These are phyloP conservation scores for Fusarium brachygibbosum DNA, from an alignment of 2,329 filamentous ascomycete genomes.

Conservation along the genomic window DNA sequence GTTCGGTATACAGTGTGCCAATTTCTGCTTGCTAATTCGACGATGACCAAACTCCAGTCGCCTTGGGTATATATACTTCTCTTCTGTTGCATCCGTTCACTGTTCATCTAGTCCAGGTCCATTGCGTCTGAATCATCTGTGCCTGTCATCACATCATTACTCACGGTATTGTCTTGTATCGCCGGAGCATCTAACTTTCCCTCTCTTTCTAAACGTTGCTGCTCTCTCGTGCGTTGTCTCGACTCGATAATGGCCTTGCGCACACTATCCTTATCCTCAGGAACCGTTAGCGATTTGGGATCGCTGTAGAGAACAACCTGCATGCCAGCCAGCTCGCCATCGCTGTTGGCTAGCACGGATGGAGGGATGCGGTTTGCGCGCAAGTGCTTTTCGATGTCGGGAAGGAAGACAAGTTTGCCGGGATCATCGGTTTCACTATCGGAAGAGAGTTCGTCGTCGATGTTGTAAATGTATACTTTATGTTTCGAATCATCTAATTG, in stretches of 20 bases:
- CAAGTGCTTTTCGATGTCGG: constrained; percentile 87
- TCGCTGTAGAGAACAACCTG: constrained; percentile 88
- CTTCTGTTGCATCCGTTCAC: constrained; percentile 6
- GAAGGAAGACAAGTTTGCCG: constrained; percentile 80
- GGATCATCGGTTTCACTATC: constrained; percentile 60
- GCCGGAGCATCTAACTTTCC: constrained; percentile 25
- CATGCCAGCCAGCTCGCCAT: constrained; percentile 70
- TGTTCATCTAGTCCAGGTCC: constrained; percentile 68
- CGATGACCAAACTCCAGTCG: constrained; percentile 44
- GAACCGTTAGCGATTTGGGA: constrained; percentile 80
- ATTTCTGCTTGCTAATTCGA: constrained; percentile 7
- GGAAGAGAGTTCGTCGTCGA: constrained; percentile 85
- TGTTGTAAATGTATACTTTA: constrained; percentile 90
- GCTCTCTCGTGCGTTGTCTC: constrained; percentile 74
- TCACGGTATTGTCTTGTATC: constrained; percentile 25
- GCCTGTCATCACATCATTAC: constrained; percentile 24
- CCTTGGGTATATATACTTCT: constrained; percentile 43
- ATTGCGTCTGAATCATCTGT: constrained; percentile 71
- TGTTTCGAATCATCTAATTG: constrained; percentile 87
- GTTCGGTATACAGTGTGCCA: constrained; percentile 5
- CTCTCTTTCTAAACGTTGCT: constrained; percentile 61
- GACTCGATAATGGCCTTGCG: constrained; percentile 87
- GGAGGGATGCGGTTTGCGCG: constrained; percentile 76
- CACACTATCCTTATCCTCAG: constrained; percentile 81
- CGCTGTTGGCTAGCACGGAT: constrained; percentile 71